A percentile compares a stretch with the other conserved stretches of the same genome.
Conservation (phyloP, 257 asterid genomes). For the Mitragyna speciosa region DNA sequence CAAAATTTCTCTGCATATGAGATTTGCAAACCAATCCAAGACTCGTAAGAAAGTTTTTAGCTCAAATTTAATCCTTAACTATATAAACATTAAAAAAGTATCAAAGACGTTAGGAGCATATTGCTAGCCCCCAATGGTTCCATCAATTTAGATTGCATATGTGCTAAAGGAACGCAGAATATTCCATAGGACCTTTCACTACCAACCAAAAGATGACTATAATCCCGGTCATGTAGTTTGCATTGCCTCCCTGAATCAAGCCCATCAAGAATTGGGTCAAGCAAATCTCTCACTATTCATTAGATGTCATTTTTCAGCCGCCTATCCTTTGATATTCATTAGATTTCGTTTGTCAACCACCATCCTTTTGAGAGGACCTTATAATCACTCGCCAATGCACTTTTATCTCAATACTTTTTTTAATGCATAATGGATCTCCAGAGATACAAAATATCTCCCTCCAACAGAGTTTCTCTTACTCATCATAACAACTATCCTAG, state of each 20-base stretch:
- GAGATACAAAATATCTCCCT: background rate
- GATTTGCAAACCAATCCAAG: slow-evolving; percentile 11
- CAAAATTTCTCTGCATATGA: slow-evolving; percentile 70
- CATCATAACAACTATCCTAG: background rate
- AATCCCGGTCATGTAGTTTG: background rate
- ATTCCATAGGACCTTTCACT: background rate
- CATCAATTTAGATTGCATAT: background rate
- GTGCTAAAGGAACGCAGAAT: background rate
- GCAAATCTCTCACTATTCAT: no score
- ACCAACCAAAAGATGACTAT: background rate
- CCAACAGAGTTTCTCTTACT: background rate
- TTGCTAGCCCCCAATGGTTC: background rate
- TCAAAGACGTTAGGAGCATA: background rate
- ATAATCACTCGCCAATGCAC: background rate
- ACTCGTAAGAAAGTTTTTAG: background rate
- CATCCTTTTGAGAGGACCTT: no score
- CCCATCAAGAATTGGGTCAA: background rate
- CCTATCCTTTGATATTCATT: no score
- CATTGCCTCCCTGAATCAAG: slow-evolving; percentile 1
- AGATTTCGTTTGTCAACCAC: no score
- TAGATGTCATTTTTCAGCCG: no score
- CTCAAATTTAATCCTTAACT: background rate
- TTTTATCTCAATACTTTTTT: background rate
- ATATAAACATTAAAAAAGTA: background rate
- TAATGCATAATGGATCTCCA: background rate